Evolutionary conservation across 768 basidiomycete species (phyloP), one percentile per base, ranked within the genome.

Genomic region (Rhodotorula babjevae): DNA sequence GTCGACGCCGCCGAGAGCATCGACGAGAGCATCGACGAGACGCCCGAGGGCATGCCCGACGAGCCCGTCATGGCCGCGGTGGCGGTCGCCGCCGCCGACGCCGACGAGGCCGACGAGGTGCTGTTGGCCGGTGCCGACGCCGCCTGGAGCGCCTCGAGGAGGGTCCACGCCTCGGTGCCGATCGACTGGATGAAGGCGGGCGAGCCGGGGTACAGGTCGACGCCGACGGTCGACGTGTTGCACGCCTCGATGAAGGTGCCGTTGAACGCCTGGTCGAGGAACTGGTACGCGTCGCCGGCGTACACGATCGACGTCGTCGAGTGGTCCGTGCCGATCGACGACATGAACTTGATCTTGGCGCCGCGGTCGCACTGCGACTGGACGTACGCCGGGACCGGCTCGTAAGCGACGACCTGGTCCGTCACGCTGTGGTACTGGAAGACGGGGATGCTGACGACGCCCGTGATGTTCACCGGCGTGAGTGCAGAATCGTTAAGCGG

Each of bases 281-380:
- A 62, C 14, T 27, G 29, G 60, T 49, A 65, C 9, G 64, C 42
- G 29, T 65, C 64, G 56, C 29, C 64, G 64, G 31, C 14, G 31
- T 27, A 57, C 44, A 21, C 42, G 55, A 58, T 16, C 44, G 16
- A 29, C 3, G 64, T n/a, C 3, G 25, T 40, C 29, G 56, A 29
- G 56, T 65, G 64, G 29, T 31, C 29, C 15, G 18, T 21, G 27
- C 56, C 55, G 23, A 55, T 8, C 2, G 15, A 10, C 27, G 64
- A 19, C 27, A 4, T 3, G 46, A 65, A 56, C n/a, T 44, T 42
- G 40, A 65, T 49, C n/a, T 65, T 58, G 56, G 64, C 64, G 44
- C 64, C 64, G 14, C 56, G 42, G 11, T 15, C 46, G 56, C 64
- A 65, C 46, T 65, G 64, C 0, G 3, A 14, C 29, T 21, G 10